Evolutionary conservation across 2,329 filamentous ascomycete genomes (phyloP).

Genomic region (Xylaria sp.): DNA sequence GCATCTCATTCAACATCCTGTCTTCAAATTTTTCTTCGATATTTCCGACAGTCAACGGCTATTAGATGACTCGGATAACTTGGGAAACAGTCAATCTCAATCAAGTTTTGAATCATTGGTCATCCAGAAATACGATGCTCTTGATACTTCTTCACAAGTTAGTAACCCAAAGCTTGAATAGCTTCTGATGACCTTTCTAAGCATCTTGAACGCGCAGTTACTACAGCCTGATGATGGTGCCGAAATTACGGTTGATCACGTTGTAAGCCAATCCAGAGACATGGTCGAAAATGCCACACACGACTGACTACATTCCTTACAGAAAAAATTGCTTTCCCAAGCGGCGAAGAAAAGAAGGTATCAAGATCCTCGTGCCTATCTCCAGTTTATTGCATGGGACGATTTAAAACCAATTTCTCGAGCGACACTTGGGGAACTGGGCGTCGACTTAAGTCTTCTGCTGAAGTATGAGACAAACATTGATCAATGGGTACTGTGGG

Average conservation of each 20-base stretch:
- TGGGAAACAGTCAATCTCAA: neutral
- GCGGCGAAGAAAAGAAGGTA: neutral
- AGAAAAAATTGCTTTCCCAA: neutral
- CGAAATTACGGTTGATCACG: neutral
- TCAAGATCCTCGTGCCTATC: neutral
- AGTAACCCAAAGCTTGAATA: neutral
- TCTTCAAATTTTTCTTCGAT: neutral
- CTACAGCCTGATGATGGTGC: neutral
- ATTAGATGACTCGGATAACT: neutral
- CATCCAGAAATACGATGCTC: neutral
- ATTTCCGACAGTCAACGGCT: neutral
- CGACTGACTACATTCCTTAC: neutral
- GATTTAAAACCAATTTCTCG: neutral
- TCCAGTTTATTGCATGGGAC: neutral
- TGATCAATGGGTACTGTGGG: constrained; percentile 3
- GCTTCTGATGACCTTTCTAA: neutral
- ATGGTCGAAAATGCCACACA: neutral
- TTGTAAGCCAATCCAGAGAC: neutral
- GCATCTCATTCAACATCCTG: constrained; percentile 1
- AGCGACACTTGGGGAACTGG: neutral
- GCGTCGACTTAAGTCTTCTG: neutral
- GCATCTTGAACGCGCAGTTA: neutral
- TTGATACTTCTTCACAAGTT: neutral
- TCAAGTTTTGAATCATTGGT: neutral
- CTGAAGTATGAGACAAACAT: neutral